These are phyloP conservation scores for Candida oleophila DNA, from an alignment of 805 yeast genomes.

Conservation along the genomic window DNA sequence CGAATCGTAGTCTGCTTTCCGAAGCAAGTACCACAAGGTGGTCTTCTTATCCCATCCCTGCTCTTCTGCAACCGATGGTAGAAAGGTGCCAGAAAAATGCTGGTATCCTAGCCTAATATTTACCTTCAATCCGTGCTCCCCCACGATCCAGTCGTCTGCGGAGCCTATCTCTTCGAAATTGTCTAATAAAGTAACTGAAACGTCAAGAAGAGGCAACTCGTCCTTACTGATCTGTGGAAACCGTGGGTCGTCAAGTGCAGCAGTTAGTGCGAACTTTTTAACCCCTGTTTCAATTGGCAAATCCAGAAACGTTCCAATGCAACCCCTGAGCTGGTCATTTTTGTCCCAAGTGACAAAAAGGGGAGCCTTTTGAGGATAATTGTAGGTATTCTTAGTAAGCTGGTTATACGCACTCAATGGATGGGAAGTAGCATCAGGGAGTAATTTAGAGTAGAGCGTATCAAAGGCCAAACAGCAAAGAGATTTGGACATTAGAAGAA, in stretches of 20 bases:
- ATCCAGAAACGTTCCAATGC: constrained; percentile 84
- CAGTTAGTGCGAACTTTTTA: constrained; percentile 52
- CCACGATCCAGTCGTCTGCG: constrained; percentile 75
- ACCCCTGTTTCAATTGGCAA: constrained; percentile 58
- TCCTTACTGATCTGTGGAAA: constrained; percentile 58
- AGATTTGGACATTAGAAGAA: constrained; percentile 30
- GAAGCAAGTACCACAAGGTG: constrained; percentile 67
- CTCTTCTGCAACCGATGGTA: constrained; percentile 88
- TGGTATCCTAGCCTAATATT: constrained; percentile 42
- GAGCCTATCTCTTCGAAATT: constrained; percentile 54
- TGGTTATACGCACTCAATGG: constrained; percentile 15
- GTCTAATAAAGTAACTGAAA: constrained; percentile 62
- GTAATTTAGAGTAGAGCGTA: constrained; percentile 21
- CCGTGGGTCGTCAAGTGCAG: constrained; percentile 76
- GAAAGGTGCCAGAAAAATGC: constrained; percentile 69
- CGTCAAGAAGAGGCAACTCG: constrained; percentile 59
- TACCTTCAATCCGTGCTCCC: constrained; percentile 77
- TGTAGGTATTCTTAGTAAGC: constrained; percentile 10
- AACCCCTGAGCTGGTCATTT: constrained; percentile 64
- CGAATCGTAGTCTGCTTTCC: constrained; percentile 59
- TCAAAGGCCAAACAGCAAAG: constrained; percentile 41
- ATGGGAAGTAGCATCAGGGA: constrained; percentile 11
- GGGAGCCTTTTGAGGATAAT: constrained; percentile 43
- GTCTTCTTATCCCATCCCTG: constrained; percentile 77
- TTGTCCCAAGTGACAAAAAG: constrained; percentile 88